Conservation (phyloP, 768 basidiomycete genomes). For the Trametes punicea region DNA sequence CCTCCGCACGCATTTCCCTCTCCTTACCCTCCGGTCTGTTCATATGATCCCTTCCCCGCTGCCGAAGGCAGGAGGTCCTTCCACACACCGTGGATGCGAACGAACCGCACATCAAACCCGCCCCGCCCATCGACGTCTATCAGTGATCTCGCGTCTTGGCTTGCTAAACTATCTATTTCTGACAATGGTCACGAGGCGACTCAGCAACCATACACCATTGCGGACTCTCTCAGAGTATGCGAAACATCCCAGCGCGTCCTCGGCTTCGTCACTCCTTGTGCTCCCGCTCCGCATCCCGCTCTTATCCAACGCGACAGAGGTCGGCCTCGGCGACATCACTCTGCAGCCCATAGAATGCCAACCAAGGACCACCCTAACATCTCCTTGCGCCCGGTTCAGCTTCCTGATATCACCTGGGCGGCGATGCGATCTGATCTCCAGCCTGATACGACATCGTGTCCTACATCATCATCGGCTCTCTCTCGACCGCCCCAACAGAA, state of each 20-base stretch:
- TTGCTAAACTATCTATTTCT: background rate
- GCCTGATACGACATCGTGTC: background rate
- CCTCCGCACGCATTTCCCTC: conserved; percentile 20
- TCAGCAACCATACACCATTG: background rate
- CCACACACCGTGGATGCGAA: background rate
- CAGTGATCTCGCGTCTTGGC: background rate
- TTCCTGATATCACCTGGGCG: no score
- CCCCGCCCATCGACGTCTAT: background rate
- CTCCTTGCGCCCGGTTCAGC: no score
- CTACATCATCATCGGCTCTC: no score
- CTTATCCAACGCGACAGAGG: background rate
- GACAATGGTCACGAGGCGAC: background rate
- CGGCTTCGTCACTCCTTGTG: background rate
- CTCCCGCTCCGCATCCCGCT: conserved; percentile 1
- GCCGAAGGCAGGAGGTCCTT: background rate
- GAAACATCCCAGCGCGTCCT: background rate
- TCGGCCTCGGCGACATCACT: background rate
- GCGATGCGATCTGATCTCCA: no score
- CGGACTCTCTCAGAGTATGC: background rate
- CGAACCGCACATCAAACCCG: background rate
- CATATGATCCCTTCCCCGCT: conserved; percentile 20
- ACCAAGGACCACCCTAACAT: background rate
- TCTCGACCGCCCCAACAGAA: no score
- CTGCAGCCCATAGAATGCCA: background rate
- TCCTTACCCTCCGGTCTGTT: conserved; percentile 16